Percentiles rank a stretch among this genome's conserved stretches.
Conservation (phyloP, 768 basidiomycete genomes). For the Pisolithus marmoratus region DNA sequence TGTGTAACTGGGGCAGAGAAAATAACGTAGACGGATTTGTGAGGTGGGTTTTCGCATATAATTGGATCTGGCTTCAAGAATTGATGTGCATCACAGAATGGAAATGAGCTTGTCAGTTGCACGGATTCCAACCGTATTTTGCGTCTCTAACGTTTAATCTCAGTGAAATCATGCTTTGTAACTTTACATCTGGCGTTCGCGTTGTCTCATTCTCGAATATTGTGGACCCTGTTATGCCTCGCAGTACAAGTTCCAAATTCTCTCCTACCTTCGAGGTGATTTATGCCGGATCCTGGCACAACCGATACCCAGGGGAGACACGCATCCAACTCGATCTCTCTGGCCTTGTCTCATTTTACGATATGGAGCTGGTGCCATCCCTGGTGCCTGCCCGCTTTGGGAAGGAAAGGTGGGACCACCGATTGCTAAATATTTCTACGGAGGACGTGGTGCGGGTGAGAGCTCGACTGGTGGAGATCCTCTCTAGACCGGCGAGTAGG, state of each 20-base stretch:
- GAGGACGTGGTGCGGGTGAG: constrained; percentile 6
- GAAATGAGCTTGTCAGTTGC: constrained; percentile 43
- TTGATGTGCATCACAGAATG: constrained; percentile 27
- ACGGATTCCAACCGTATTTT: not conserved
- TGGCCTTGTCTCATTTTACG: constrained; percentile 23
- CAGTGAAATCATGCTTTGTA: constrained; percentile 46
- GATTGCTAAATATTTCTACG: constrained; percentile 8
- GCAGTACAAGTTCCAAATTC: not conserved
- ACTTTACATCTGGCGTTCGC: constrained; percentile 37
- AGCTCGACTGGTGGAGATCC: constrained; percentile 1
- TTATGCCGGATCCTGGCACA: constrained; percentile 19
- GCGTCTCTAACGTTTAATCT: not conserved
- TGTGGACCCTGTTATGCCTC: not conserved
- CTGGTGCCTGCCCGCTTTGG: constrained; percentile 9
- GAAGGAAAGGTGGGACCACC: constrained; percentile 17
- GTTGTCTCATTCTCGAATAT: constrained; percentile 37
- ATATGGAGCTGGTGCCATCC: constrained; percentile 15
- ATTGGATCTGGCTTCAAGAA: no score
- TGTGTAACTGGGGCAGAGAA: constrained; percentile 30
- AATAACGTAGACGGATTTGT: constrained; percentile 31
- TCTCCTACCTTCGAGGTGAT: constrained; percentile 6
- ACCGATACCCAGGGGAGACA: constrained; percentile 20
- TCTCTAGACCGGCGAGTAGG: not conserved
- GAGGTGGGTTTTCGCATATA: not conserved
- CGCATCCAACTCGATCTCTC: constrained; percentile 17